Evolutionary conservation across 192 early-diverging fungal genomes (phyloP), one percentile per base, ranked within the genome.

Genomic region (Linnemannia elongata): DNA sequence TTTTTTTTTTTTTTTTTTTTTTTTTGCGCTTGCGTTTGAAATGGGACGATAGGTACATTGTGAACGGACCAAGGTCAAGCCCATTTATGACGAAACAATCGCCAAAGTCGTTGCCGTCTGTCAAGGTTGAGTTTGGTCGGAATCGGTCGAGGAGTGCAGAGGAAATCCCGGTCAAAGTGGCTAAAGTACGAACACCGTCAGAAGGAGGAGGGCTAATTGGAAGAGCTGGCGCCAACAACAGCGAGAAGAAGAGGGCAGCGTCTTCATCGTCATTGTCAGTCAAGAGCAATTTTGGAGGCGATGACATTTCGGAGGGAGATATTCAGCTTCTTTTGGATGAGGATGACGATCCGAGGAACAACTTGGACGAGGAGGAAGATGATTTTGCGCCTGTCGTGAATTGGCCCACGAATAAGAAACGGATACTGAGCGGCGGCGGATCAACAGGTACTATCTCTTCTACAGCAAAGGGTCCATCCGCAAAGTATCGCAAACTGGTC

Each of bases 111-210:
- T 75, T 81, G 8, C 85, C 85, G 6, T 30, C 75, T 0, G 76
- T 87, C 60, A 75, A 45, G 4, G 54, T 87, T 2, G 85, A 81
- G 13, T 87, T 87, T 75, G 75, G 85, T 30, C 60, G 76, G 17
- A 76, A 78, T 72, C 33, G 63, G 6, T 81, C 85, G 35, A 57
- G 85, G 36, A 69, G 38, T 72, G 84, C 83, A 10, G 45, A 73
- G 24, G 54, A 74, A 39, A 70, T 42, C 36, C 27, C n/a, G 10
- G 27, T 66, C 30, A 66, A 66, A 33, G 60, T 33, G 60, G 2
- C 13, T 12, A 66, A 66, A 30, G 60, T 66, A 13, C 60, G 60
- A 66, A 33, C 60, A 27, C 60, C 60, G 13, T 66, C 60, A 52
- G 49, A 17, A 52, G 49, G 49, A 52, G 60, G 60, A 66, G 60